Conservation (phyloP, 2,329 filamentous ascomycete genomes). For the Zymoseptoria pseudotritici region DNA sequence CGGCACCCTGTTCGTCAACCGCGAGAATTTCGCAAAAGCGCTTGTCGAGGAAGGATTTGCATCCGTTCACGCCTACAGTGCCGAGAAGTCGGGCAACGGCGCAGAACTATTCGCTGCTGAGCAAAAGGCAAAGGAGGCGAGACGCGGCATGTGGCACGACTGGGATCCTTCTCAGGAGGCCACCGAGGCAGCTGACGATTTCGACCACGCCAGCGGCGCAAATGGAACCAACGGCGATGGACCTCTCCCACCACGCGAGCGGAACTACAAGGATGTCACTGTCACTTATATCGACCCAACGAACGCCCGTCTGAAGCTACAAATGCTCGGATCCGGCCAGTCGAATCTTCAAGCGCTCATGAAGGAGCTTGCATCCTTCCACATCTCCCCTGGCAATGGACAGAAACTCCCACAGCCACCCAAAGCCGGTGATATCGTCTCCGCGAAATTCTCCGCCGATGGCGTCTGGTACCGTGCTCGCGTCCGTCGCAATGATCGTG, state of each 20-base stretch:
- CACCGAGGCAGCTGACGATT: conserved; percentile 40
- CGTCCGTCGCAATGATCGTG: conserved; percentile 85
- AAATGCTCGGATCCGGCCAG: conserved; percentile 82
- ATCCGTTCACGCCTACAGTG: conserved; percentile 87
- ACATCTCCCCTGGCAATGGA: conserved; percentile 74
- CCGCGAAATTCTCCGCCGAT: conserved; percentile 83
- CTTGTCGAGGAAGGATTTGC: conserved; percentile 92
- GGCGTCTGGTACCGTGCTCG: conserved; percentile 91
- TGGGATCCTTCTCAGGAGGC: conserved; percentile 87
- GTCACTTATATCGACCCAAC: conserved; percentile 79
- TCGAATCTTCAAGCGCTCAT: conserved; percentile 79
- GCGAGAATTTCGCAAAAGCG: conserved; percentile 89
- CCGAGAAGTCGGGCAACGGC: conserved; percentile 87
- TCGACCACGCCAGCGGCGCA: conserved; percentile 37
- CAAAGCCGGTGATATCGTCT: conserved; percentile 85
- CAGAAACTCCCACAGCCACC: conserved; percentile 63
- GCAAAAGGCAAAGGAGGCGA: conserved; percentile 77
- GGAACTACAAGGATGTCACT: conserved; percentile 89
- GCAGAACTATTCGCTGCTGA: conserved; percentile 82
- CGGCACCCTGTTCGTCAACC: conserved; percentile 84
- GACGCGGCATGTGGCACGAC: conserved; percentile 85
- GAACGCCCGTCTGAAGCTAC: conserved; percentile 77
- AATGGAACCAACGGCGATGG: conserved; percentile 44
- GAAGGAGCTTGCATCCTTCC: conserved; percentile 85
- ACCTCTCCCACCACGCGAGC: conserved; percentile 52